A percentile compares a stretch with the other conserved stretches of the same genome.
phyloP scores from a whole-genome alignment of 371 early-diverging fungal genomes.

The Rhizomucor pusillus region DNA sequence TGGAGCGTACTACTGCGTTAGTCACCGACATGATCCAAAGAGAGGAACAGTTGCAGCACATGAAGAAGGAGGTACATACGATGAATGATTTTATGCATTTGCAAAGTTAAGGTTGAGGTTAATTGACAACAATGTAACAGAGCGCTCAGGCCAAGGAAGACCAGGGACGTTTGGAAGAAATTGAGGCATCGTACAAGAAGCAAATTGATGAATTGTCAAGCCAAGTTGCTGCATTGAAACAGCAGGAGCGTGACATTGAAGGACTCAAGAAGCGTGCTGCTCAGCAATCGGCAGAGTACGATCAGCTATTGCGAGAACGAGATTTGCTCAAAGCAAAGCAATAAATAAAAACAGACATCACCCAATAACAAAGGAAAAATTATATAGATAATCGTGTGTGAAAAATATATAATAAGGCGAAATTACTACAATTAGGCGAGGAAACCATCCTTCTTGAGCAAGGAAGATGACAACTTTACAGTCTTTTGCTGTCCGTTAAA shows the following conservation, averaged over 20 bases:
- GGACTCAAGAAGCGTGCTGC: constrained; percentile 76
- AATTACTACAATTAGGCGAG: too few species aligned
- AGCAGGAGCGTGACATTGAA: constrained; percentile 61
- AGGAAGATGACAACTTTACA: not conserved
- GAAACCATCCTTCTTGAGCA: too few species aligned
- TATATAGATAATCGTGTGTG: too few species aligned
- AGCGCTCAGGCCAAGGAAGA: constrained; percentile 18
- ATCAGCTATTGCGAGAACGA: constrained; percentile 69
- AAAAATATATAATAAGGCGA: too few species aligned
- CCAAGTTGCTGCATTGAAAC: constrained; percentile 55
- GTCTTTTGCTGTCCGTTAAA: constrained; percentile 16
- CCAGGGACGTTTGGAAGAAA: constrained; percentile 28
- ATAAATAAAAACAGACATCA: constrained; percentile 3
- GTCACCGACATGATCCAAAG: constrained; percentile 64
- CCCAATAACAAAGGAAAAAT: constrained; percentile 1
- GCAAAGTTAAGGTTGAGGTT: not conserved
- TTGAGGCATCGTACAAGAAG: constrained; percentile 31
- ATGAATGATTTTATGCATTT: not conserved
- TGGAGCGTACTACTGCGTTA: constrained; percentile 74
- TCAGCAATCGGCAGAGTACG: constrained; percentile 70
- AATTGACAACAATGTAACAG: constrained; percentile 1
- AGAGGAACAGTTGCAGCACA: constrained; percentile 63
- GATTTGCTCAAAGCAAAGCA: constrained; percentile 35
- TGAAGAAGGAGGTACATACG: constrained; percentile 50
- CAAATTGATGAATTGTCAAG: constrained; percentile 25